Evolutionary conservation across 257 asterid species (phyloP).

Genomic region (Solanum tacnaense): DNA sequence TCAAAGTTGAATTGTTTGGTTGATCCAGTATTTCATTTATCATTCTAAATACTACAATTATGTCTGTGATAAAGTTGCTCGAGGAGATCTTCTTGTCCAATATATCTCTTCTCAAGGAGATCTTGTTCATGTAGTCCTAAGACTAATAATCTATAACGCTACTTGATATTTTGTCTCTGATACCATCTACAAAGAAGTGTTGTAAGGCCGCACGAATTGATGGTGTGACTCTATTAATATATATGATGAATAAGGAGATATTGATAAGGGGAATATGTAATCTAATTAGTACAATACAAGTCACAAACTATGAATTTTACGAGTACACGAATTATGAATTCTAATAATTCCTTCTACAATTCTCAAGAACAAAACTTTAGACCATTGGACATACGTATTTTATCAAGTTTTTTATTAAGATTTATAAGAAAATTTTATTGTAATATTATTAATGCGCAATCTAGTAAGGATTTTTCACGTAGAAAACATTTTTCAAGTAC

Average conservation of each 20-base stretch:
- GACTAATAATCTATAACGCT: neutral
- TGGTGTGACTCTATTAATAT: neutral
- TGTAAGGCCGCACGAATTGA: neutral
- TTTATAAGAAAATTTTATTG: too few relatives aligned
- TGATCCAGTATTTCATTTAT: too few relatives aligned
- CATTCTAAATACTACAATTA: neutral
- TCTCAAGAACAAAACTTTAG: neutral
- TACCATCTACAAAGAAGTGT: too few relatives aligned
- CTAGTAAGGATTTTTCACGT: too few relatives aligned
- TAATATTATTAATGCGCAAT: too few relatives aligned
- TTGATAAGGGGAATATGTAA: neutral
- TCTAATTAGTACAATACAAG: neutral
- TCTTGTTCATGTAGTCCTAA: too few relatives aligned
- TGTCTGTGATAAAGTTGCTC: too few relatives aligned
- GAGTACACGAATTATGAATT: too few relatives aligned
- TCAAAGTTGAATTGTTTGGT: neutral
- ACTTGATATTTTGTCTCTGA: neutral
- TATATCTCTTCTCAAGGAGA: too few relatives aligned
- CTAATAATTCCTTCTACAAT: too few relatives aligned
- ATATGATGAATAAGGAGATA: too few relatives aligned
- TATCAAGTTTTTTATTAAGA: neutral
- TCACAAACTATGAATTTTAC: neutral
- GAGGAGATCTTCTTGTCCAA: too few relatives aligned
- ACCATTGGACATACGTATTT: rapidly evolving
- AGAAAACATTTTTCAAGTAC: neutral